Base-by-base conservation (phyloP, 495 filamentous ascomycete species). In the Sordaria brevicollis region DNA sequence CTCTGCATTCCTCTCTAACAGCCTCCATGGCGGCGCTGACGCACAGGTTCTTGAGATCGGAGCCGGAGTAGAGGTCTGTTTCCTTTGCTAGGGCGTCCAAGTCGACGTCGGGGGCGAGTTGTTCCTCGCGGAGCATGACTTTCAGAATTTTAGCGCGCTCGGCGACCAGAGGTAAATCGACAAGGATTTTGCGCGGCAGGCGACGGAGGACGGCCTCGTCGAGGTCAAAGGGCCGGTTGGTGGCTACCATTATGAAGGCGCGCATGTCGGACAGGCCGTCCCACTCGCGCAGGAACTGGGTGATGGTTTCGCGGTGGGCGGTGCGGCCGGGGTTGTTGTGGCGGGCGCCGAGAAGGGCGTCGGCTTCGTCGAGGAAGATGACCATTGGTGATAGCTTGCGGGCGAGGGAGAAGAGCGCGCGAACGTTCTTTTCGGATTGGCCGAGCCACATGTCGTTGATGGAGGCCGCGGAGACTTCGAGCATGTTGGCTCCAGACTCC, bases 181-280 rank as follows among this genome's bases (percentile, higher is more conserved):
- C 89, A 0, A 98, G 84, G 15, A 99, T 83, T 68, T 93, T 85
- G 29, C 95, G 83, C 7, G 95, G 96, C 25, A 99, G 85, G 35
- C 91, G 85, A 2, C 95, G 86, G 25, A 99, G 87, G 25, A 97
- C 92, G 2, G 95, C 95, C 74, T 99, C 95, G 74, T 99, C 95
- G 2, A 99, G 86, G 74, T 98, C 94, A 70, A 97, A 97, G 0
- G 94, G 94, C 15, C 94, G 84, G 76, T 98, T 98, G 13, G 93
- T 97, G n/a, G 95, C 95, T 0, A 98, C 93, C 96, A 99, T 97
- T 78, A 99, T 96, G 79, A 99, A 98, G 2, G 94, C 93, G 7
- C 90, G 90, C 65, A 89, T 84, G 71, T 92, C 89, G 43, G 88
- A 90, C 86, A 99, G 90, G 17, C 96, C 95, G 74, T 97, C 95